Evolutionary conservation across 2,329 filamentous ascomycete genomes (phyloP), one percentile per base, ranked within the genome.

Genomic region (Aspergillus ibericus): DNA sequence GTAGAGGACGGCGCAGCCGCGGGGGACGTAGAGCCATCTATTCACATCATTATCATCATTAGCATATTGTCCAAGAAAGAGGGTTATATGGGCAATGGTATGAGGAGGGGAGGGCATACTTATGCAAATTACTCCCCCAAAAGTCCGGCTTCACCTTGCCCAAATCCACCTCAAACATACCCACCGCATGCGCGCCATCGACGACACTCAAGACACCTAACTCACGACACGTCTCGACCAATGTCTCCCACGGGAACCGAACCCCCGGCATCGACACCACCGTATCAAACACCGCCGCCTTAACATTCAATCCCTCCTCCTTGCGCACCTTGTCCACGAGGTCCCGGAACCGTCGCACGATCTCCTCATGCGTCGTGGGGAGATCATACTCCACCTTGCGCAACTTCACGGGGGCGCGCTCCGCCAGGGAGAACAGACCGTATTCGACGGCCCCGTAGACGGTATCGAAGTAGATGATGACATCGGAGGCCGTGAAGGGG

Each of bases 121-220:
- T 96, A 79, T 96, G 91, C 66, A 87, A 91, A 73, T 97, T 97
- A 56, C 83, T 88, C 13, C 93, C 83, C 69, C 96, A 91, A 77
- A 96, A 97, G 74, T 97, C 93, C 0, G 92, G 88, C 62, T 92
- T 84, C 2, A 92, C 77, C 4, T 76, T 73, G 0, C 71, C 63
- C 13, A 97, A 76, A 72, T 96, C 85, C 7, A 97, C 74, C 1
- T 83, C 80, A 7, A 96, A 82, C 75, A 95, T 89, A 1, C 93
- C 93, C 22, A 96, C 78, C 1, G 89, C 88, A 75, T 98, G 93
- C 0, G 93, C 93, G 15, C 85, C 93, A 71, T 98, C 93, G 36
- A 97, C 80, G 18, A 91, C 78, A 66, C 88, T 92, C 55, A 93
- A 70, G 3, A 97, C 78, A 0, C 83, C 85, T 22, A 88, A 78